Conservation (phyloP, 129 eudicot species). For the Saposhnikovia divaricata region DNA sequence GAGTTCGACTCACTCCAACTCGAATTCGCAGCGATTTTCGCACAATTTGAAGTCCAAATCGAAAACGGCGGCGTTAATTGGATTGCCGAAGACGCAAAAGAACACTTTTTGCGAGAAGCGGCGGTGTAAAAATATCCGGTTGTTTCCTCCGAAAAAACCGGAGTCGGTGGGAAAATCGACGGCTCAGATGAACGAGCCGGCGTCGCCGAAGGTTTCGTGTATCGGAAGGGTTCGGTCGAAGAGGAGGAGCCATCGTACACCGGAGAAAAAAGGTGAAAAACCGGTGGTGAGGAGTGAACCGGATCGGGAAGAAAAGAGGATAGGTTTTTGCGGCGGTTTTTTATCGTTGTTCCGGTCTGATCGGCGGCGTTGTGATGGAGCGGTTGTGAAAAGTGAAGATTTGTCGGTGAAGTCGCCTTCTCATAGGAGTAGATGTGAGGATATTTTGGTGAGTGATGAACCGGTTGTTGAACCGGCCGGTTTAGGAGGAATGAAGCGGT, state of each 20-base stretch:
- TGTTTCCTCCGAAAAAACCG: conserved; percentile 28
- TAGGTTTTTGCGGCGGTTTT: conserved; percentile 36
- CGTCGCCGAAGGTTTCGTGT: conserved; percentile 38
- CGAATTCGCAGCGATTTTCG: neutral
- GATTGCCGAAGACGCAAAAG: conserved; percentile 10
- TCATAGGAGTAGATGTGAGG: conserved; percentile 11
- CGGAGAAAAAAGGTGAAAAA: conserved; percentile 1
- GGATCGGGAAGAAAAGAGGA: conserved; percentile 12
- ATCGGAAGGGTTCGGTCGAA: conserved; percentile 29
- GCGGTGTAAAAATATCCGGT: conserved; percentile 3
- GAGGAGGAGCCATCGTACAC: conserved; percentile 2
- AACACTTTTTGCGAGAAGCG: conserved; percentile 5
- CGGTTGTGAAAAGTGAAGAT: conserved; percentile 6
- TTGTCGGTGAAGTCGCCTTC: conserved; percentile 24
- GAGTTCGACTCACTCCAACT: neutral
- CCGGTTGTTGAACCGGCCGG: conserved; percentile 49
- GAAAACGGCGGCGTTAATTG: conserved; percentile 16
- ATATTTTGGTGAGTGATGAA: neutral
- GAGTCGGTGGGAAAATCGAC: conserved; percentile 23
- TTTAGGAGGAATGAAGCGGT: conserved; percentile 74
- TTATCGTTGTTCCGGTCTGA: conserved; percentile 36
- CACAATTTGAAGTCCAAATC: conserved; percentile 5
- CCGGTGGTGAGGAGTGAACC: conserved; percentile 11
- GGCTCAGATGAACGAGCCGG: conserved; percentile 23
- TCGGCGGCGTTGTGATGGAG: conserved; percentile 8